Conservation (phyloP, 257 asterid genomes). For the Solanum tarijense region DNA sequence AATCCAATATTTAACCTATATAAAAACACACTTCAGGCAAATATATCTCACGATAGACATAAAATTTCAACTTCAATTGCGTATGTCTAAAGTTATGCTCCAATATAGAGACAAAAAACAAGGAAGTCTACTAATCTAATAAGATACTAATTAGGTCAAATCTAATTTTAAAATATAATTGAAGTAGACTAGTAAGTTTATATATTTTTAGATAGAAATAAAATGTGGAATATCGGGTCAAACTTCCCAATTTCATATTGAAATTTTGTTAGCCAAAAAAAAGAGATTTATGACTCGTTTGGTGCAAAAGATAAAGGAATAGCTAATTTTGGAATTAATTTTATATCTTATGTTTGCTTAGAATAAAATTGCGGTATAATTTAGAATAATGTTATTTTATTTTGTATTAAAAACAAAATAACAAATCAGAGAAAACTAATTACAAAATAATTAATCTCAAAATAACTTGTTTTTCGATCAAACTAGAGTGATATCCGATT, state of each 20-base stretch:
- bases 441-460: accelerated
- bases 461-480: not conserved
- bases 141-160: not conserved
- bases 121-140: not conserved
- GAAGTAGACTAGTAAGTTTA: not conserved
- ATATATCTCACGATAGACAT: not conserved
- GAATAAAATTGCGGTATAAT: accelerated
- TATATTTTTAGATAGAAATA: not conserved
- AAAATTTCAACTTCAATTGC: not conserved
- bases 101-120: not conserved
- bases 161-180: not conserved
- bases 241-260: not conserved
- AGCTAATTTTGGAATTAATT: not conserved
- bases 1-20: not conserved
- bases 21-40: not conserved
- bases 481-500: not conserved
- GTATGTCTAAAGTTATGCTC: not conserved
- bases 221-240: not conserved
- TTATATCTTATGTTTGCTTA: not conserved
- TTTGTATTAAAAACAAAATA: no score
- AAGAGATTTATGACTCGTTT: not conserved
- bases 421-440: accelerated
- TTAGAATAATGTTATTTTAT: no score
- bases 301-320: no score
- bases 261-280: not conserved